Evolutionary conservation across 176 grass and related monocot genomes (phyloP).

Genomic region (Cymbopogon citratus): DNA sequence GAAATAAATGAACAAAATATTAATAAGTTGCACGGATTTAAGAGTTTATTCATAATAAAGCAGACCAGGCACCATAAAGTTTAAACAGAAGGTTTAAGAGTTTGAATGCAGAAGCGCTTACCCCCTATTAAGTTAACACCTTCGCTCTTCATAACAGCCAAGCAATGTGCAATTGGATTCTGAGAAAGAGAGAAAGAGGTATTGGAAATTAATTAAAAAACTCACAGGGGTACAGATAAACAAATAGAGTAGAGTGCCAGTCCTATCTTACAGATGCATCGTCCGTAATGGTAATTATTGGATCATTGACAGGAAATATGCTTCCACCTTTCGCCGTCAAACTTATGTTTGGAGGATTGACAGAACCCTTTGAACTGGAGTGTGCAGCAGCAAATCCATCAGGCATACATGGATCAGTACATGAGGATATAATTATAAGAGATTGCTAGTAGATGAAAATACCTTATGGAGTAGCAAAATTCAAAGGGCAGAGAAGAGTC

Average conservation of each 20-base stretch:
- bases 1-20: not conserved
- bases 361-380: slow-evolving; percentile 45
- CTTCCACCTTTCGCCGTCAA: slow-evolving; percentile 66
- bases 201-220: slow-evolving; percentile 15
- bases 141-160: slow-evolving; percentile 66
- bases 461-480: slow-evolving; percentile 76
- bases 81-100: not conserved
- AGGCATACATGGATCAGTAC: not conserved
- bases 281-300: slow-evolving; percentile 37
- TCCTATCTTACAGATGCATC: slow-evolving; percentile 38
- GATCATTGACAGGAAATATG: slow-evolving; percentile 53
- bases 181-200: not conserved
- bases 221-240: not conserved
- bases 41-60: not conserved
- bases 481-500: slow-evolving; percentile 53
- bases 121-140: slow-evolving; percentile 80
- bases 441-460: slow-evolving; percentile 10
- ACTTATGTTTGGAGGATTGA: slow-evolving; percentile 43
- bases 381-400: slow-evolving; percentile 14
- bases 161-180: slow-evolving; percentile 50
- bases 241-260: not conserved
- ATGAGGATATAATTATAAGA: not conserved
- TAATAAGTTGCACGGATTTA: no score
- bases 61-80: not conserved
- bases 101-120: slow-evolving; percentile 36